Conservation (phyloP, 352 stramenopile species). For the Phytopythium kandeliae region DNA sequence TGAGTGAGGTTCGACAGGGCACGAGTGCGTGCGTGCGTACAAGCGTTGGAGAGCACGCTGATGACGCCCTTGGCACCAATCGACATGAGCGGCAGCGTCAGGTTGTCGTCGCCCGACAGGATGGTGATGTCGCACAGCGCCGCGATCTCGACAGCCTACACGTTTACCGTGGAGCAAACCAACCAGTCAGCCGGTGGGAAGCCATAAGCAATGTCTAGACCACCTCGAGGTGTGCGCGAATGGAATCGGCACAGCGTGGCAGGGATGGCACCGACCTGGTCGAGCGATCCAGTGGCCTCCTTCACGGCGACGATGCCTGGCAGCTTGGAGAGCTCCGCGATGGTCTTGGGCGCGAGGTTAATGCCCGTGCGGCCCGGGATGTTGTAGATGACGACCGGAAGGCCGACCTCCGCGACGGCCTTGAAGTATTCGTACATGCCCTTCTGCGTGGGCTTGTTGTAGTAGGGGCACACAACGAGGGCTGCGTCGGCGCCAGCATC, state of each 20-base stretch:
- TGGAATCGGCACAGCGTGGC: no score
- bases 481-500: conserved; percentile 92
- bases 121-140: conserved; percentile 89
- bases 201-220: no score
- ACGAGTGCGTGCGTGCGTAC: conserved; percentile 47
- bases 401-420: conserved; percentile 71
- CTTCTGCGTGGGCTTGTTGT: conserved; percentile 98
- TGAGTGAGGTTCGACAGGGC: no score
- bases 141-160: conserved; percentile 78
- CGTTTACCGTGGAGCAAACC: no score
- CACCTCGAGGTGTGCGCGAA: no score
- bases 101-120: conserved; percentile 87
- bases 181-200: background rate
- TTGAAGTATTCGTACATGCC: conserved; percentile 95
- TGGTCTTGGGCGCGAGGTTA: conserved; percentile 93
- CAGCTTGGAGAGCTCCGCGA: conserved; percentile 90
- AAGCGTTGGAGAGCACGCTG: conserved; percentile 88
- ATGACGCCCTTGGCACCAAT: conserved; percentile 88
- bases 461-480: conserved; percentile 97
- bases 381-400: conserved; percentile 97
- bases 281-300: conserved; percentile 94
- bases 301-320: conserved; percentile 97
- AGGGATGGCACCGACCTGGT: conserved; percentile 31
- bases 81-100: conserved; percentile 87
- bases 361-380: conserved; percentile 95